These are phyloP conservation scores for Xylariaceae sp. DNA, from an alignment of 2,329 filamentous ascomycete species.

Conservation along the genomic window DNA sequence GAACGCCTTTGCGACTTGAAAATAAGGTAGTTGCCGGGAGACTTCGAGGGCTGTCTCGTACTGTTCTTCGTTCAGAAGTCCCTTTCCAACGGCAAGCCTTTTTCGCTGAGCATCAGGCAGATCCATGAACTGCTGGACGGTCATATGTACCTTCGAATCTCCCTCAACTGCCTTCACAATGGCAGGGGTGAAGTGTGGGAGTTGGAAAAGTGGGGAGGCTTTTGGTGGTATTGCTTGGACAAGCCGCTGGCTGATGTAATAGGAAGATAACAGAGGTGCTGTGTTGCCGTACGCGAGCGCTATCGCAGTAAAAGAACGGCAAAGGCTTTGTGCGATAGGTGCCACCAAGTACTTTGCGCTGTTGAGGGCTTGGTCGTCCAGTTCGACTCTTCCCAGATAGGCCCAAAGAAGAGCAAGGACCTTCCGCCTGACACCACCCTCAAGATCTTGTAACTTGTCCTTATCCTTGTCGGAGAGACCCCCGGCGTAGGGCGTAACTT, in stretches of 20 bases:
- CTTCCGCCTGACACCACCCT: conserved; percentile 82
- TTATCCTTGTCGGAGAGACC: conserved; percentile 77
- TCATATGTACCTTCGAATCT: conserved; percentile 75
- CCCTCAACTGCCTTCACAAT: conserved; percentile 74
- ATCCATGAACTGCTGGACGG: conserved; percentile 88
- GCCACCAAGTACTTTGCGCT: conserved; percentile 89
- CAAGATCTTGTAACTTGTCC: conserved; percentile 77
- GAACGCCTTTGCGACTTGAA: conserved; percentile 90
- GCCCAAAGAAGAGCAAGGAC: conserved; percentile 91
- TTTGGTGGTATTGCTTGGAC: conserved; percentile 88
- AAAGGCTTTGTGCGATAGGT: conserved; percentile 83
- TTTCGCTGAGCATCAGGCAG: conserved; percentile 77
- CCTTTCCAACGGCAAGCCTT: conserved; percentile 71
- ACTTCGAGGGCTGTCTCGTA: conserved; percentile 78
- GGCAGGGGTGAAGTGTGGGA: conserved; percentile 81
- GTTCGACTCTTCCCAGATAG: conserved; percentile 86
- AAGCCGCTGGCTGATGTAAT: conserved; percentile 81
- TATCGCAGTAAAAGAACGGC: conserved; percentile 86
- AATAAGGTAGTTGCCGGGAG: conserved; percentile 81
- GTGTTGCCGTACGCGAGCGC: conserved; percentile 87
- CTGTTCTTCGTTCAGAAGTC: conserved; percentile 75
- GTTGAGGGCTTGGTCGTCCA: conserved; percentile 79
- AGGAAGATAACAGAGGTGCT: conserved; percentile 80
- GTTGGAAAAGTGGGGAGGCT: conserved; percentile 86
- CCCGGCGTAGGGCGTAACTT: conserved; percentile 56